These are phyloP conservation scores for Aspergillus texensis DNA, from an alignment of 2,329 filamentous ascomycete species.

Conservation along the genomic window DNA sequence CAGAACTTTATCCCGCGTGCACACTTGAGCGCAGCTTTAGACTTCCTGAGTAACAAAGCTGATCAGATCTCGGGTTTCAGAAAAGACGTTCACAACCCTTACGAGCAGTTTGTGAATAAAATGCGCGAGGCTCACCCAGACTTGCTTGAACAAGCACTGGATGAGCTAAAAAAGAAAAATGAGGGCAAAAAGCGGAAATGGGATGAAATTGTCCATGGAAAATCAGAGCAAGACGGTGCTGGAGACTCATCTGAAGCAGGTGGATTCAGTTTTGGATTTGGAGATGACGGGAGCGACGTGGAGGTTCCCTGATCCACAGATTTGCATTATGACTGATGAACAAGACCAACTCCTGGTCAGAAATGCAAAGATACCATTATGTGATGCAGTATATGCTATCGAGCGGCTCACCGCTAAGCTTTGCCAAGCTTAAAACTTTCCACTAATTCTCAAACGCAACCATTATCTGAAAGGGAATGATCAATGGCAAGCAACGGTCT, in stretches of 20 bases:
- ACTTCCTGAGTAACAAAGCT: slow-evolving; percentile 78
- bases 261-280: slow-evolving; percentile 68
- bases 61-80: slow-evolving; percentile 88
- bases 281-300: slow-evolving; percentile 57
- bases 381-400: slow-evolving; percentile 4
- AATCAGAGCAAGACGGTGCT: slow-evolving; percentile 39
- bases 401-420: neutral
- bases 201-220: slow-evolving; percentile 72
- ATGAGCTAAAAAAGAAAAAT: slow-evolving; percentile 64
- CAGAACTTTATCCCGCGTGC: slow-evolving; percentile 89
- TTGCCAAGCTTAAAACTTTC: neutral
- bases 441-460: neutral
- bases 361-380: neutral
- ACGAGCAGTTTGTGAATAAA: slow-evolving; percentile 71
- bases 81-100: slow-evolving; percentile 70
- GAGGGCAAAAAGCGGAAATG: slow-evolving; percentile 78
- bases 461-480: neutral
- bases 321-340: slow-evolving; percentile 1
- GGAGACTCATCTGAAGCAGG: slow-evolving; percentile 33
- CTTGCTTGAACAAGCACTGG: slow-evolving; percentile 66
- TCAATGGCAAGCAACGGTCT: slow-evolving; percentile 90
- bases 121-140: slow-evolving; percentile 67
- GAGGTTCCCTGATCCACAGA: slow-evolving; percentile 47
- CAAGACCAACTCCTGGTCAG: neutral
- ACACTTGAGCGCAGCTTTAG: slow-evolving; percentile 73